A percentile compares a stretch with the other conserved stretches of the same genome.
These are phyloP conservation scores for Leishmania martiniquensis DNA, from an alignment of 208 protist genomes.

Conservation along the genomic window DNA sequence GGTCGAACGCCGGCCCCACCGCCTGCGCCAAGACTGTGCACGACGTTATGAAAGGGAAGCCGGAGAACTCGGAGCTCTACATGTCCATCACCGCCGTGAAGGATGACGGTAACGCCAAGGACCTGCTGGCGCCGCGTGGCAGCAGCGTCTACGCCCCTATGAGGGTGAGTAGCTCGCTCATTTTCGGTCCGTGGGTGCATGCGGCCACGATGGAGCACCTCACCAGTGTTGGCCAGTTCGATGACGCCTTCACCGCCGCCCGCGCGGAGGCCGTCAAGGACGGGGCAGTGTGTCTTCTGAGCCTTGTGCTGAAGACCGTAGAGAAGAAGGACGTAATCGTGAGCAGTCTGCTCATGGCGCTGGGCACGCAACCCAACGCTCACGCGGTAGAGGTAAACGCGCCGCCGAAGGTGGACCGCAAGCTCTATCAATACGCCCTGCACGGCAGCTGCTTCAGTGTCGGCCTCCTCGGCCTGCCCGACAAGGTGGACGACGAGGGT, in stretches of 20 bases:
- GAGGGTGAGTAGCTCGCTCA: constrained; percentile 44
- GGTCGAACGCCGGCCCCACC: constrained; percentile 33
- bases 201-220: constrained; percentile 34
- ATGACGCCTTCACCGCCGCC: constrained; percentile 27
- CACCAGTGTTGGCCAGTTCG: constrained; percentile 19
- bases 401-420: constrained; percentile 27
- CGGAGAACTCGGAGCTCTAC: constrained; percentile 37
- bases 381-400: constrained; percentile 22
- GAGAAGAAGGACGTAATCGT: constrained; percentile 48
- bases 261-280: constrained; percentile 26
- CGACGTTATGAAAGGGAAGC: constrained; percentile 22
- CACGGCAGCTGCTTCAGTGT: constrained; percentile 51
- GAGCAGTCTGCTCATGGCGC: constrained; percentile 48
- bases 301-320: constrained; percentile 36
- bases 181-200: constrained; percentile 56
- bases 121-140: constrained; percentile 23
- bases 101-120: constrained; percentile 30
- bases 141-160: constrained; percentile 20
- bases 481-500: constrained; percentile 23
- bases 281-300: constrained; percentile 34
- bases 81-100: constrained; percentile 32
- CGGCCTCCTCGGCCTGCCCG: constrained; percentile 30
- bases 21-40: constrained; percentile 32
- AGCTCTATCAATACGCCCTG: constrained; percentile 54
- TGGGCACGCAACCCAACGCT: constrained; percentile 21